phyloP scores from a whole-genome alignment of 2,329 filamentous ascomycete genomes.

The Thelonectria olida region DNA sequence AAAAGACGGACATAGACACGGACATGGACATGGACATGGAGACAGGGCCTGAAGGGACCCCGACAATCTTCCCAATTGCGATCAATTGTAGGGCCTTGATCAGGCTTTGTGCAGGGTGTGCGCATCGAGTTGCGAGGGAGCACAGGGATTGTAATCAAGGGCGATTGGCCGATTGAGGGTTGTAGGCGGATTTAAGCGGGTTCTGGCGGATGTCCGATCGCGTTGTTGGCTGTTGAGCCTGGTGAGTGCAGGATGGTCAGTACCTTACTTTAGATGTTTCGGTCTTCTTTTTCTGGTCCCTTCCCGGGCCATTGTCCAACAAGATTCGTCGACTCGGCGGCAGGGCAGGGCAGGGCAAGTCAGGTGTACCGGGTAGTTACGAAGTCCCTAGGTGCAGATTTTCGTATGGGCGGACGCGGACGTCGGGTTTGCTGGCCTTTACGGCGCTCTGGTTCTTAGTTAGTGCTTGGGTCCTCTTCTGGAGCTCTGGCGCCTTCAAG shows the following conservation, averaged over 20 bases:
- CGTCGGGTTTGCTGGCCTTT: too few relatives aligned
- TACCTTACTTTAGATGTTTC: not conserved
- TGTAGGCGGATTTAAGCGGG: not conserved
- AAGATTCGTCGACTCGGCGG: not conserved
- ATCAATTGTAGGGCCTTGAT: not conserved
- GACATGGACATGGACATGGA: not conserved
- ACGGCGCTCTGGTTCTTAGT: too few relatives aligned
- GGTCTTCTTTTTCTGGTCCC: not conserved
- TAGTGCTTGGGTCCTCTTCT: too few relatives aligned
- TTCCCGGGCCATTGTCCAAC: slow-evolving; percentile 24
- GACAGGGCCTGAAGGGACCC: not conserved
- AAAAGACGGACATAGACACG: not conserved
- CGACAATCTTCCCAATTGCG: not conserved
- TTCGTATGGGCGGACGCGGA: too few relatives aligned
- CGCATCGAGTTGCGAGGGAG: not conserved
- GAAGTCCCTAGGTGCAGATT: not conserved
- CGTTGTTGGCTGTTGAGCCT: not conserved
- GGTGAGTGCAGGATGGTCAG: not conserved
- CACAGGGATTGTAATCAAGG: not conserved
- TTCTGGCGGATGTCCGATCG: not conserved
- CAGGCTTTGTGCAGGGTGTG: not conserved
- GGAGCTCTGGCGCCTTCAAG: not conserved
- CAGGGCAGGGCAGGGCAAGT: not conserved
- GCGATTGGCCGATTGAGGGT: not conserved
- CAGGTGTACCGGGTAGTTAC: slow-evolving; percentile 6